Percentiles rank a stretch among this genome's conserved stretches.
Conservation (phyloP, 2,329 filamentous ascomycete species). For the Aspergillus eucalypticola region DNA sequence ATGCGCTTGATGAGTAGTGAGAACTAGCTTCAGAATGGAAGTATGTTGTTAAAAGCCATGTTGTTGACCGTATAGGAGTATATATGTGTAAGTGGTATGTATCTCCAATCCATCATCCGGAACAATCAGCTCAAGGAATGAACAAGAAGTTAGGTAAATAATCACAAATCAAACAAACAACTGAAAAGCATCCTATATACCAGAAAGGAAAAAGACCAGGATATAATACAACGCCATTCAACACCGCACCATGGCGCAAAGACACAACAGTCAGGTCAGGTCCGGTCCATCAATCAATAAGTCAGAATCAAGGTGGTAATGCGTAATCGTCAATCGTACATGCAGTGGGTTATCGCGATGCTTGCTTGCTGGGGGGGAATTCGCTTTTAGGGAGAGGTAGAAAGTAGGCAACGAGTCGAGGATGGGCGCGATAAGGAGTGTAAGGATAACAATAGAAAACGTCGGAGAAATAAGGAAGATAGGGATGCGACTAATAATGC, state of each 20-base stretch:
- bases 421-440: not conserved
- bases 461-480: too few relatives aligned
- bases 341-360: not conserved
- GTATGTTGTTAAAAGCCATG: not conserved
- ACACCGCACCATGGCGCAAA: not conserved
- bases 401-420: too few relatives aligned
- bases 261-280: not conserved
- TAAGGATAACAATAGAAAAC: not conserved
- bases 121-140: not conserved
- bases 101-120: not conserved
- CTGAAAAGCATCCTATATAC: not conserved
- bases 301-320: not conserved
- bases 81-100: not conserved
- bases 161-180: not conserved
- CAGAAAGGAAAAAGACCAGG: not conserved
- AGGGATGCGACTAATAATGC: not conserved
- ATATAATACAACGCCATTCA: constrained; percentile 3
- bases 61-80: not conserved
- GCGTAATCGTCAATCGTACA: constrained; percentile 1
- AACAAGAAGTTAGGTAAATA: not conserved
- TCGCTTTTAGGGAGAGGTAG: not conserved
- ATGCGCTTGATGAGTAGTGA: not conserved
- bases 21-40: not conserved
- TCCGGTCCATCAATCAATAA: not conserved
- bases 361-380: not conserved